Percentiles rank a stretch among this genome's conserved stretches.
Conservation (phyloP, 1,284 basidiomycete species). For the Phaffia rhodozyma region DNA sequence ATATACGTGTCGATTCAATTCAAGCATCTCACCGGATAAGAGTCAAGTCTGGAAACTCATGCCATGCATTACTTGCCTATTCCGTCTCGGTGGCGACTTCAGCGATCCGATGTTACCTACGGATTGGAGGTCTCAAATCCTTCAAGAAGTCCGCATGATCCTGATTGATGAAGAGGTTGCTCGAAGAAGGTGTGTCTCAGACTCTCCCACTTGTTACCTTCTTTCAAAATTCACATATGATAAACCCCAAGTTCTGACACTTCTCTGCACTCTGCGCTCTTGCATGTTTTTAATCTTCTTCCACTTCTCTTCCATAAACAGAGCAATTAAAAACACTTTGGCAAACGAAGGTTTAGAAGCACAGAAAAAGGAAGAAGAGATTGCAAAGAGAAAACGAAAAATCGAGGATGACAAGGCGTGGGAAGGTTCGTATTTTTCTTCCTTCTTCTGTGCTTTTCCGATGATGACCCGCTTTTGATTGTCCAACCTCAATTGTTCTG, state of each 20-base stretch:
- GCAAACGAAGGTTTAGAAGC: constrained; percentile 45
- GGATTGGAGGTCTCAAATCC: constrained; percentile 36
- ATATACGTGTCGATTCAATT: too few relatives aligned
- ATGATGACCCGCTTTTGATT: background rate
- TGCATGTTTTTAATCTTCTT: background rate
- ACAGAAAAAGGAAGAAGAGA: constrained; percentile 38
- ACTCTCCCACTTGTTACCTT: background rate
- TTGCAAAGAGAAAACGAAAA: constrained; percentile 36
- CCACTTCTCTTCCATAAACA: constrained; percentile 18
- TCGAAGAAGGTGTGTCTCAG: constrained; percentile 33
- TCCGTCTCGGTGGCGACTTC: too few relatives aligned
- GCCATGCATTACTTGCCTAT: too few relatives aligned
- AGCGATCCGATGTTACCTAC: constrained; percentile 10
- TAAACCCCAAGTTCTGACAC: background rate
- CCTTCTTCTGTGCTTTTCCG: background rate
- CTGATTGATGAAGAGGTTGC: constrained; percentile 45
- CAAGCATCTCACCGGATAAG: too few relatives aligned
- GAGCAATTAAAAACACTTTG: constrained; percentile 39
- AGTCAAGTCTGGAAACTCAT: too few relatives aligned
- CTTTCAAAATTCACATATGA: background rate
- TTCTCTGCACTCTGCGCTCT: background rate
- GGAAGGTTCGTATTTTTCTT: constrained; percentile 36
- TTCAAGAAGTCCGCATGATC: constrained; percentile 40
- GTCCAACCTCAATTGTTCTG: background rate
- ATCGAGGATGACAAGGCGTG: constrained; percentile 41